These are phyloP conservation scores for Penicillium pancosmium DNA, from an alignment of 495 filamentous ascomycete species.

Conservation along the genomic window DNA sequence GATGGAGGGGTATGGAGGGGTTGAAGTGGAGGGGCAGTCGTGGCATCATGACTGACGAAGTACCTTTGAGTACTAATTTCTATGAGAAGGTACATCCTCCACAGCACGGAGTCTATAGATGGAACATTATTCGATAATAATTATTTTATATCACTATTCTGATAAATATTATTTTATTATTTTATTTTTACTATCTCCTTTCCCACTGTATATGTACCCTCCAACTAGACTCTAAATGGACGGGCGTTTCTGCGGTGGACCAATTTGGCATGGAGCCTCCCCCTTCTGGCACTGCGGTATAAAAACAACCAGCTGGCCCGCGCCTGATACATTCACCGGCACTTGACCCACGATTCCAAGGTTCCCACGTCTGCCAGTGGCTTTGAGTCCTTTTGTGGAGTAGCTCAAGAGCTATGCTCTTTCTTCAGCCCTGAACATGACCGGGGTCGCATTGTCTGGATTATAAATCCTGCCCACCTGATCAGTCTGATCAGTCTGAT, in stretches of 20 bases:
- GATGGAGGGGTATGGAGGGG: slow-evolving; percentile 6
- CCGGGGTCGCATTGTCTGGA: neutral
- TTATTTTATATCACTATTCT: neutral
- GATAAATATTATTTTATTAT: neutral
- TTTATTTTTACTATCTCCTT: neutral
- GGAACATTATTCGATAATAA: neutral
- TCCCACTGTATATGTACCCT: no score
- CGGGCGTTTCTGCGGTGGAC: slow-evolving; percentile 25
- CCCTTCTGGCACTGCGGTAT: slow-evolving; percentile 8
- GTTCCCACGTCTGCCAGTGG: no score
- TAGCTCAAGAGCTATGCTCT: no score
- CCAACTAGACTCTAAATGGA: neutral
- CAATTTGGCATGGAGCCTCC: slow-evolving; percentile 13
- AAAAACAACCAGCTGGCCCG: slow-evolving; percentile 16
- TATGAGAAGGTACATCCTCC: neutral
- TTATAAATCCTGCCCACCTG: neutral
- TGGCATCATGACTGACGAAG: neutral
- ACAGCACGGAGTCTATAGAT: neutral
- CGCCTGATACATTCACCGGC: slow-evolving; percentile 35
- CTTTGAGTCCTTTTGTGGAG: neutral
- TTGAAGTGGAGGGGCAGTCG: neutral
- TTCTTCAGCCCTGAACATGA: neutral
- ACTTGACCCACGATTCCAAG: no score
- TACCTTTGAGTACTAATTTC: no score
- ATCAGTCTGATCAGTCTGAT: neutral